Evolutionary conservation across 164 flowering plant species (phyloP).

Genomic region (Santalum album): DNA sequence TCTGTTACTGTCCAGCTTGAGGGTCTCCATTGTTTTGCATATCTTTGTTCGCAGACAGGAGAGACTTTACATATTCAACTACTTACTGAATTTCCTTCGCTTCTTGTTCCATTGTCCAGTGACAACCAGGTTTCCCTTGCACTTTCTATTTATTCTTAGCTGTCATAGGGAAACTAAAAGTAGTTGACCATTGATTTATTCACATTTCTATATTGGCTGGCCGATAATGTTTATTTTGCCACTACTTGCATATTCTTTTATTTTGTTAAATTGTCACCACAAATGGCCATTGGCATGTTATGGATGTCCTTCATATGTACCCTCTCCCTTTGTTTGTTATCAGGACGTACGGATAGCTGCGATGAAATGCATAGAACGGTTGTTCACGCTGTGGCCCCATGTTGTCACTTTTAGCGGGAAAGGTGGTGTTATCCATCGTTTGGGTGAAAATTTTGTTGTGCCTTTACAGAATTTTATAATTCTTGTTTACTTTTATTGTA

Average conservation of each 20-base stretch:
- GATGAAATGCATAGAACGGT: conserved; percentile 57
- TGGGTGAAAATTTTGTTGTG: neutral
- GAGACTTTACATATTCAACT: conserved; percentile 31
- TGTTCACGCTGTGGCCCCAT: conserved; percentile 31
- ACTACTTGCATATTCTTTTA: too few species aligned
- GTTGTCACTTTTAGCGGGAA: conserved; percentile 24
- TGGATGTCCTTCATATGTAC: neutral
- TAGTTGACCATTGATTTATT: too few species aligned
- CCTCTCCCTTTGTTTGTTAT: conserved; percentile 5
- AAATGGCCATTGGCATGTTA: too few species aligned
- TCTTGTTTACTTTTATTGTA: neutral
- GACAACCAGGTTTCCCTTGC: conserved; percentile 46
- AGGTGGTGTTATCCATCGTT: conserved; percentile 36
- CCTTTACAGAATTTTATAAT: neutral
- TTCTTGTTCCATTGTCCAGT: conserved; percentile 71
- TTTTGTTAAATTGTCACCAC: too few species aligned
- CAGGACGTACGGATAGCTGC: conserved; percentile 64
- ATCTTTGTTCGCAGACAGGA: conserved; percentile 40
- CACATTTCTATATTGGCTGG: too few species aligned
- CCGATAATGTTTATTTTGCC: too few species aligned
- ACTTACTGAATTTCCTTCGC: conserved; percentile 51
- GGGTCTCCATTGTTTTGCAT: conserved; percentile 52
- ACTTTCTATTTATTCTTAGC: neutral
- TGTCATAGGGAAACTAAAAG: too few species aligned
- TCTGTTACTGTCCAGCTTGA: conserved; percentile 50